Base-by-base conservation (phyloP, 1,284 basidiomycete genomes). In the Microstroma glucosiphilum region DNA sequence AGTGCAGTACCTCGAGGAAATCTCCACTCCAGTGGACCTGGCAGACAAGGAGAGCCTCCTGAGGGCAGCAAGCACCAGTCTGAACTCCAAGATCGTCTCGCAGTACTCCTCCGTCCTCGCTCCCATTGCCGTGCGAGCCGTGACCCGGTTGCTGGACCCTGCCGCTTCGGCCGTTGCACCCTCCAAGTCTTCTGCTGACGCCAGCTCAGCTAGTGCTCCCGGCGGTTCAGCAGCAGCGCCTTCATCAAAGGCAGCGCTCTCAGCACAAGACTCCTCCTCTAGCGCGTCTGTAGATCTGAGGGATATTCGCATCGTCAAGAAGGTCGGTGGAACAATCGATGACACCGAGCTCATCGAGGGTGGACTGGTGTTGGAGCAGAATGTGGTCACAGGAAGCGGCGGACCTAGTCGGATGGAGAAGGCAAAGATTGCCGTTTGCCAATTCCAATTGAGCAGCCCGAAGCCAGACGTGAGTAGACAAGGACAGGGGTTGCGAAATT, bases 71-170 rank as follows among this genome's bases (percentile, higher is more conserved):
- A 91, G 89, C 75, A 99, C 96, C 0, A 92, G 90, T 61, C 83
- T 99, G 58, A 97, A 96, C 82, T 98, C 94, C 60, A 99, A 97
- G 83, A 96, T 99, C 73, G 96, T 98, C 55, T 97, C 94, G 19
- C 96, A 98, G 85, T 98, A 97, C 81, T 98, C 96, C 3, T 91
- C 92, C 11, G 92, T 91, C 43, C 86, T 99, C 61, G 91, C 96
- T 13, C 96, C 96, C 51, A 98, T 98, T 70, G 96, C 96, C 41
- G 96, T 98, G 23, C 85, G 88, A 62, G 92, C 94, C n/a, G 96
- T 99, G 58, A 74, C 74, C 15, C 73, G 76, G 43, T 69, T 78
- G 15, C 62, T 78, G n/a, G 58, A 64, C 56, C 66, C 65, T 8
- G 51, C n/a, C n/a, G 19, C 30, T 9, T 41, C 57, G 9, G 42